Evolutionary conservation across 2,329 filamentous ascomycete genomes (phyloP), one percentile per base, ranked within the genome.

Genomic region (Cercospora berteroae): DNA sequence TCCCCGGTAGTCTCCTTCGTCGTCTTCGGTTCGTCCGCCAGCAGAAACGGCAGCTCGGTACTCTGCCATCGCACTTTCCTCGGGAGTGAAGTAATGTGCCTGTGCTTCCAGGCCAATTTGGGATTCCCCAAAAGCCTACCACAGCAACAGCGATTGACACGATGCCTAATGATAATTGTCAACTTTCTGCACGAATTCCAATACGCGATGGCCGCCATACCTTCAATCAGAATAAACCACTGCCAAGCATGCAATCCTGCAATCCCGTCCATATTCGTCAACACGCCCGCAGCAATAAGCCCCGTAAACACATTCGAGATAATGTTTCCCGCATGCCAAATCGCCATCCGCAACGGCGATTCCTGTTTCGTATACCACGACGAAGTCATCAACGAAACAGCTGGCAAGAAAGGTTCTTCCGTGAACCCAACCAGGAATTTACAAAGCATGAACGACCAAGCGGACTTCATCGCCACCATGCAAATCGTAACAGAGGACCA

Each of bases 401-500:
- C 63, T 4, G 66, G 66, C 16, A 65, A 23, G 56, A 68, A 68
- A 1, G 62, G 66, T 0, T 58, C 66, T n/a, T 68, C 67, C 81
- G 81, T 12, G 78, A 78, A 82, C 5, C 81, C 81, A 4, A 83
- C 79, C 44, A 83, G 82, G 69, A 80, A 83, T 67, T 78, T 74
- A 62, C 76, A 83, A 29, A 80, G 81, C 18, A 74, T 81, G 42
- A 77, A 71, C 3, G 75, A 77, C 75, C 81, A 83, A 39, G 78
- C 82, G 70, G 66, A 79, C 74, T 33, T 75, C 68, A 68, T 61
- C 4, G 63, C 66, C 18, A 63, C 65, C 60, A 63, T 67, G 25
- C 60, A 67, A 16, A 59, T 63, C 13, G 33, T 67, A 20, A 63
- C 60, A 5, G 31, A 36, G 0, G 65, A 63, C 65, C 65, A 67